Evolutionary conservation across 2,329 filamentous ascomycete genomes (phyloP), one percentile per base, ranked within the genome.

Genomic region (Plenodomus tracheiphilus): DNA sequence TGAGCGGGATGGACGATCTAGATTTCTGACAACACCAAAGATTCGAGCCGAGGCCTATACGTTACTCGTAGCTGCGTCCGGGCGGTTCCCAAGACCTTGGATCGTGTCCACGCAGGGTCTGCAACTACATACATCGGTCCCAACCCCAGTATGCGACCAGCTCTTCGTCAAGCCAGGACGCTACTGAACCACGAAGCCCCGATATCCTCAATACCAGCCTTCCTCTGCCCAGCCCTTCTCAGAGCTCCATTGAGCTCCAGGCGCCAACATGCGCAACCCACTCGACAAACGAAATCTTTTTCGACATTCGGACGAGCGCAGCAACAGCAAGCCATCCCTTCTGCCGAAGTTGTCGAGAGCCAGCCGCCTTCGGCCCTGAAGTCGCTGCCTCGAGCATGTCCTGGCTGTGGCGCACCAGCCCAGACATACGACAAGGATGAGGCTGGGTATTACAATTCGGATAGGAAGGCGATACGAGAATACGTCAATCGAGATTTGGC

Each of bases 391-490:
- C 47, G 76, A 6, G 76, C 78, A 19, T 86, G 84, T 64, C 84
- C 84, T 22, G 84, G 84, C 58, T 87, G 84, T 56, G 84, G 84
- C 45, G 84, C 83, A 21, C 78, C 80, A 30, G 77, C 81, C 28
- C 84, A 86, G 65, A 80, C 78, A 4, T 65, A 81, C 41, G 77
- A 81, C 39, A 72, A 77, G 30, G 71, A 77, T 1, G 77, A 81
- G 55, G 78, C 84, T 2, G 84, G 84, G 10, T 86, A 77, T 66
- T 87, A 85, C 65, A 74, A 76, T 48, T 64, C 73, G 39, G 73
- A 70, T 22, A 74, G 80, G 48, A 80, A 77, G 49, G 74, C 73
- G 21, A 76, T 81, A 30, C 77, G 74, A 43, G 52, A 59, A 6
- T 76, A 68, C 44, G 51, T 77, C 48, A 45, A 62, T 20, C 64